Conservation (phyloP, 1,139 yeast genomes). For the Nakaseomyces kungkrabaensis region DNA sequence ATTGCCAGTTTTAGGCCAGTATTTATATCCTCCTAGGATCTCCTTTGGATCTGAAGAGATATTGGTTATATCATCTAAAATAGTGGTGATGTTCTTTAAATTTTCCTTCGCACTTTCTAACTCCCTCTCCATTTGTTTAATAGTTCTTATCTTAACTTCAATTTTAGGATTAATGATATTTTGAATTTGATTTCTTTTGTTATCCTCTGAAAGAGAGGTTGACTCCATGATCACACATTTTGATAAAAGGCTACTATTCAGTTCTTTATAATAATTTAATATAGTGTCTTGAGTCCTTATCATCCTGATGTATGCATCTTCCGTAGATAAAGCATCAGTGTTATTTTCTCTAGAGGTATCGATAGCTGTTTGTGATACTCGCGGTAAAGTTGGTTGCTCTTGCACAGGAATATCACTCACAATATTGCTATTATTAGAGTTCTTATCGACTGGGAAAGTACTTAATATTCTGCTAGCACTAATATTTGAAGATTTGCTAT, state of each 20-base stretch:
- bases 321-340: no score
- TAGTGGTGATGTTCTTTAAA: not conserved
- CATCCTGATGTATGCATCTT: not conserved
- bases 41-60: not conserved
- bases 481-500: not conserved
- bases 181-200: slow-evolving; percentile 15
- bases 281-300: not conserved
- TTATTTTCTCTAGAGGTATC: not conserved
- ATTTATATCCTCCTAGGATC: not conserved
- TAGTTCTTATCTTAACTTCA: not conserved
- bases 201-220: slow-evolving; percentile 28
- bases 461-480: not conserved
- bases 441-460: not conserved
- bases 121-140: slow-evolving; percentile 9
- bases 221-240: slow-evolving; percentile 27
- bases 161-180: slow-evolving; percentile 17
- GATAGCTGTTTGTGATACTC: not conserved
- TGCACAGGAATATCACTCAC: not conserved
- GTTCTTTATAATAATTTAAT: slow-evolving; percentile 4
- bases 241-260: slow-evolving; percentile 13
- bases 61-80: not conserved
- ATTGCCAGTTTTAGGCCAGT: not conserved
- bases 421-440: not conserved
- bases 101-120: slow-evolving; percentile 7
- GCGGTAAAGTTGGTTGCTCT: not conserved